Conservation (phyloP, 768 basidiomycete genomes). For the Brasilioporus rufonigricans region DNA sequence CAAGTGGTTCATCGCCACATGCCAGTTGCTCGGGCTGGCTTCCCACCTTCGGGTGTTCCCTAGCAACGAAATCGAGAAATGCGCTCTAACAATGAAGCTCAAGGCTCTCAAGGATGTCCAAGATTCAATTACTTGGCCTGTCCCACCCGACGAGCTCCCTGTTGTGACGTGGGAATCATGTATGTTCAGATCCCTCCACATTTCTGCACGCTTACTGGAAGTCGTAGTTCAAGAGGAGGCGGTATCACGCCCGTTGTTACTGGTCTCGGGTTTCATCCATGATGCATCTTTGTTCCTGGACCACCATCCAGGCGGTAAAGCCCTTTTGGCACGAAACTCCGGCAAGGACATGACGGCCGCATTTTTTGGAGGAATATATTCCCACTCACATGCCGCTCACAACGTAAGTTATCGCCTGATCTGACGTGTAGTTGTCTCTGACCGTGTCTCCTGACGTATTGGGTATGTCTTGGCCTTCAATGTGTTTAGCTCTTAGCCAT, state of each 20-base stretch:
- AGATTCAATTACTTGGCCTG: conserved; percentile 63
- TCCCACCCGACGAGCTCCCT: conserved; percentile 56
- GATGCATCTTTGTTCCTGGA: conserved; percentile 73
- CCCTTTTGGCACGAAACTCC: conserved; percentile 52
- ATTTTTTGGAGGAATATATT: conserved; percentile 84
- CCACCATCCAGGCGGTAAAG: conserved; percentile 76
- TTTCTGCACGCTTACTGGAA: not conserved
- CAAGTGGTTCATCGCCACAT: conserved; percentile 77
- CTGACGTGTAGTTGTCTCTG: conserved; percentile 1
- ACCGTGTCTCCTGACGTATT: conserved; percentile 1
- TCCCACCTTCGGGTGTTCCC: conserved; percentile 81
- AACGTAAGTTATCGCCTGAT: conserved; percentile 46
- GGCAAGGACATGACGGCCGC: conserved; percentile 85
- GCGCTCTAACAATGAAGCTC: conserved; percentile 79
- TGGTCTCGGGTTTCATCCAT: conserved; percentile 86
- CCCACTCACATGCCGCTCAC: conserved; percentile 81
- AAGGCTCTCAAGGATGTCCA: conserved; percentile 66
- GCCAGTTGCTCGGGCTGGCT: conserved; percentile 66
- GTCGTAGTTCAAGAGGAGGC: conserved; percentile 64
- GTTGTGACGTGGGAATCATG: conserved; percentile 81
- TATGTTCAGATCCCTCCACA: conserved; percentile 35
- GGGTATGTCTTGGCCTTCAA: not conserved
- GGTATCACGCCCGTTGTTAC: conserved; percentile 59
- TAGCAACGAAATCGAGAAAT: conserved; percentile 83
- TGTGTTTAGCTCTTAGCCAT: conserved; percentile 57